Percentiles rank a stretch among this genome's conserved stretches.
Conservation (phyloP, 192 early-diverging fungal species). For the Geranomyces variabilis region DNA sequence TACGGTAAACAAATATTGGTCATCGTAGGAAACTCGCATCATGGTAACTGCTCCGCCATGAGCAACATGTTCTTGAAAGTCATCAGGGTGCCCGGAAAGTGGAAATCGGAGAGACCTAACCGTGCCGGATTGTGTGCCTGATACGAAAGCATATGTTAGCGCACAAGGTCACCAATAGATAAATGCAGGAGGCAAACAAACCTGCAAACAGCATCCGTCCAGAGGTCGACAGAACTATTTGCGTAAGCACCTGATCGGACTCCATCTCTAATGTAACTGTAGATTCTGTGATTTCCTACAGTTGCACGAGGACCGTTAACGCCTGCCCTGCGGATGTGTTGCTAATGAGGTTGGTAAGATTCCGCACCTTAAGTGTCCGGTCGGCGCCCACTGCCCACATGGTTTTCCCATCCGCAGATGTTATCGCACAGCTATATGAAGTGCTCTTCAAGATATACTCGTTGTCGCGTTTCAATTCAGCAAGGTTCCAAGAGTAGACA, state of each 20-base stretch:
- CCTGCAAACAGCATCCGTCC: slow-evolving; percentile 65
- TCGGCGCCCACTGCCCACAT: slow-evolving; percentile 61
- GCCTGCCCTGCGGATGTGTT: too few species aligned
- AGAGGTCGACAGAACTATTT: slow-evolving; percentile 53
- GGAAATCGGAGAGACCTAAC: slow-evolving; percentile 56
- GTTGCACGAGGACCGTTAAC: background rate
- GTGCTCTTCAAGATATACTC: slow-evolving; percentile 62
- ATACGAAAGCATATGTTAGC: too few species aligned
- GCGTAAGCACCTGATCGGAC: slow-evolving; percentile 46
- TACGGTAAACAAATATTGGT: slow-evolving; percentile 53
- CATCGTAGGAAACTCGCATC: slow-evolving; percentile 52
- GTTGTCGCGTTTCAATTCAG: slow-evolving; percentile 52
- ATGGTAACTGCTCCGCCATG: slow-evolving; percentile 50
- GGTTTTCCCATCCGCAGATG: slow-evolving; percentile 44
- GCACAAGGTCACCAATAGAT: too few species aligned
- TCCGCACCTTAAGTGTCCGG: slow-evolving; percentile 52
- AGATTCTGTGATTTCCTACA: slow-evolving; percentile 60
- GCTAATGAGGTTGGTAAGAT: too few species aligned
- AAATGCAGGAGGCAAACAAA: slow-evolving; percentile 20
- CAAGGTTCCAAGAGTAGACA: slow-evolving; percentile 56
- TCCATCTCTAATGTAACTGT: slow-evolving; percentile 54
- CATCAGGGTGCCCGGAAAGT: slow-evolving; percentile 46
- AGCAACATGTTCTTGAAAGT: slow-evolving; percentile 58
- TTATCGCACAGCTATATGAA: slow-evolving; percentile 49
- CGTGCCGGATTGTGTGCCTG: slow-evolving; percentile 49